Conservation (phyloP, 306 rosid genomes). For the Lagenaria siceraria region DNA sequence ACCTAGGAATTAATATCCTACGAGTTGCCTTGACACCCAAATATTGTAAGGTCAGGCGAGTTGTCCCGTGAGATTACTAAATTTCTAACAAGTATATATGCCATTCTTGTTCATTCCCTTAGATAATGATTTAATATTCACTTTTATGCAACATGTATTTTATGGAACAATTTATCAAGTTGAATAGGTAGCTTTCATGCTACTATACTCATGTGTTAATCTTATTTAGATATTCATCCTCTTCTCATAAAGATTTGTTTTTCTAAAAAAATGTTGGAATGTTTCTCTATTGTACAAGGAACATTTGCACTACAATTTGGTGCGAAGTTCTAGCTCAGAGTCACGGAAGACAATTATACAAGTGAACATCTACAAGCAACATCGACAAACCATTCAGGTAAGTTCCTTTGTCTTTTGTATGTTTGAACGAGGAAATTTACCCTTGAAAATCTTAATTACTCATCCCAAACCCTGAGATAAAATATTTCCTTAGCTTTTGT, state of each 20-base stretch:
- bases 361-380: conserved; percentile 75
- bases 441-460: background rate
- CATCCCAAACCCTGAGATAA: background rate
- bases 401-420: background rate
- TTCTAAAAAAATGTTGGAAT: background rate
- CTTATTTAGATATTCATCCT: no score
- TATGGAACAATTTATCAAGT: no score
- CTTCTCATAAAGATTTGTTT: background rate
- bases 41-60: no score
- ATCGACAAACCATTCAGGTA: conserved; percentile 91
- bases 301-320: conserved; percentile 61
- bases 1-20: no score
- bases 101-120: no score
- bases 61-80: no score
- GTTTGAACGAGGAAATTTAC: background rate
- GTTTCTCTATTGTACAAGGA: conserved; percentile 29
- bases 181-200: no score
- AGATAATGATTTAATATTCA: no score
- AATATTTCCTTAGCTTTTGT: background rate
- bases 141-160: no score
- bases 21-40: no score
- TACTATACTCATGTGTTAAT: no score
- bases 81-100: no score
- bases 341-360: conserved; percentile 49
- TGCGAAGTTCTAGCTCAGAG: conserved; percentile 39